Conservation (phyloP, 495 filamentous ascomycete genomes). For the Chaetomium cochliodes region DNA sequence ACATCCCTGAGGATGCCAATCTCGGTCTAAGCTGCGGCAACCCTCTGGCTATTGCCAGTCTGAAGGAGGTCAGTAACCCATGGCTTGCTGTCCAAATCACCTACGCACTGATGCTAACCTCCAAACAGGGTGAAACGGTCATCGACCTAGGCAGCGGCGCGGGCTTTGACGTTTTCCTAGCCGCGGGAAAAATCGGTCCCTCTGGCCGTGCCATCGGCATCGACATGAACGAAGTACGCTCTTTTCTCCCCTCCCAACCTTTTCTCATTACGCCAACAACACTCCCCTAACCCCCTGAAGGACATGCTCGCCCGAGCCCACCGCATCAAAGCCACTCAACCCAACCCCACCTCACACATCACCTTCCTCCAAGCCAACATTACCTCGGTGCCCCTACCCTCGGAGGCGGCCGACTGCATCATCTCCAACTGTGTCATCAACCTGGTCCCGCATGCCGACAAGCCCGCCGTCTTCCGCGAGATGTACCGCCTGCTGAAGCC, state of each 20-base stretch:
- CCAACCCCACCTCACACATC: not conserved
- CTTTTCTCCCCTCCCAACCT: not conserved
- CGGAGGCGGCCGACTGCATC: slow-evolving; percentile 53
- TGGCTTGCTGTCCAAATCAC: not conserved
- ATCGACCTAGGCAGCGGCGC: slow-evolving; percentile 63
- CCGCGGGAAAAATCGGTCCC: slow-evolving; percentile 55
- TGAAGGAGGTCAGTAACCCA: slow-evolving; percentile 38
- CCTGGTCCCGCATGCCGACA: slow-evolving; percentile 59
- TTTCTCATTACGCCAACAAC: slow-evolving; percentile 2
- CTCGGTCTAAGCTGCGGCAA: slow-evolving; percentile 69
- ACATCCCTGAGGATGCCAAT: slow-evolving; percentile 58
- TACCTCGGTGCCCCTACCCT: slow-evolving; percentile 50
- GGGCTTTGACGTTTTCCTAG: slow-evolving; percentile 65
- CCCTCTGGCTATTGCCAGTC: slow-evolving; percentile 54
- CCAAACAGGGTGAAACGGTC: slow-evolving; percentile 55
- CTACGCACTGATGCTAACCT: slow-evolving; percentile 20
- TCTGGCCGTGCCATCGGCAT: slow-evolving; percentile 59
- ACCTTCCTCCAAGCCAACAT: slow-evolving; percentile 44
- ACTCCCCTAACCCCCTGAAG: slow-evolving; percentile 36
- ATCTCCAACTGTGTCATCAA: slow-evolving; percentile 63
- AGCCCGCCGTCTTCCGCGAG: slow-evolving; percentile 57
- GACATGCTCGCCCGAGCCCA: slow-evolving; percentile 61
- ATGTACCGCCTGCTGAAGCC: slow-evolving; percentile 61
- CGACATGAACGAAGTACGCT: slow-evolving; percentile 62
- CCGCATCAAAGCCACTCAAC: slow-evolving; percentile 38